Base-by-base conservation (phyloP, 1,284 basidiomycete species). In the Athelia sp. region DNA sequence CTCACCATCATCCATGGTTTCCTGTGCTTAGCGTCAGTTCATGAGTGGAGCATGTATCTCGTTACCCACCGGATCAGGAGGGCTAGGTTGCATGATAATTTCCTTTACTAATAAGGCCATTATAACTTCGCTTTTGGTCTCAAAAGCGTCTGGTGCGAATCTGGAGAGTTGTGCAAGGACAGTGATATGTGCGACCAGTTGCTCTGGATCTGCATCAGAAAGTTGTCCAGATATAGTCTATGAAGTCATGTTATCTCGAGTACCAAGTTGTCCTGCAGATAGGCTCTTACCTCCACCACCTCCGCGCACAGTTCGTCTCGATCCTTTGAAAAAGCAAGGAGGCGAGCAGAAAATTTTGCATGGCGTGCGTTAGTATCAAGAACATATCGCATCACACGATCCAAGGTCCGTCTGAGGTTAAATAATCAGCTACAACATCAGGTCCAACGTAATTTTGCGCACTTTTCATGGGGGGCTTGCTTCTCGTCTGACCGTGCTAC, bases 301-400 rank as follows among this genome's bases (percentile, higher is more conserved):
- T 79, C 67, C 0, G 58, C 58, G 54, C 83, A 82, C 0, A 76
- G 54, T 1, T 76, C 73, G 3, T 79, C 73, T 13, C 74, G 70
- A 36, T 82, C 72, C 51, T 78, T 80, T 38, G 73, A 73, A 54
- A 77, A 75, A 0, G 87, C 81, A 9, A 98, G 60, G 44, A 94
- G 71, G 21, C 93, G 82, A 1, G 90, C 82, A 0, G 93, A 91
- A 65, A 91, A 95, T 65, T 98, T 98, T 18, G 93, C 89, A 59
- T 90, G 84, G 17, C 80, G 73, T 17, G 73, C 71, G 29, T 87
- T 81, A 1, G 81, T 76, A 10, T 81, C 77, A 29, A 84, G 63
- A 0, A 81, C 87, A 55, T 84, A 79, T 24, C 78, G 74, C 48
- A 70, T 70, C 8, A 89, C 73, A 14, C 84, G 75, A 32, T 95